Conservation (phyloP, 2,329 filamentous ascomycete genomes). For the Karstenula rhodostoma region DNA sequence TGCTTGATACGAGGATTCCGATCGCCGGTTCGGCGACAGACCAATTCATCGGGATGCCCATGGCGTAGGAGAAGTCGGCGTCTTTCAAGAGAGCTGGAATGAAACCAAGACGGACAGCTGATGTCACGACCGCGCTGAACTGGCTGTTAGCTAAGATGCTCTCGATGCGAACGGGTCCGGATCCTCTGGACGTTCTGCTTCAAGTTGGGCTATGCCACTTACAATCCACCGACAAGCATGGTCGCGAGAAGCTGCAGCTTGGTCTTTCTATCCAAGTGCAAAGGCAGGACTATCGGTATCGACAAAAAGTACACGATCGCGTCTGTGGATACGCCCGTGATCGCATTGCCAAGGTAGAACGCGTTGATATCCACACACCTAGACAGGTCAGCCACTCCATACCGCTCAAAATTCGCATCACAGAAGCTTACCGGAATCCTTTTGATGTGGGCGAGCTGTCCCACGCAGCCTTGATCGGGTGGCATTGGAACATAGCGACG, state of each 20-base stretch:
- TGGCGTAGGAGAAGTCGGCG: slow-evolving; percentile 26
- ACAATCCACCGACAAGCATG: slow-evolving; percentile 34
- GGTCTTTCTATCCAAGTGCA: slow-evolving; percentile 30
- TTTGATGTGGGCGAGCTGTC: slow-evolving; percentile 22
- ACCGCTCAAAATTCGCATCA: not conserved
- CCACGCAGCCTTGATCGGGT: slow-evolving; percentile 32
- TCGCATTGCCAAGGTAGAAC: slow-evolving; percentile 36
- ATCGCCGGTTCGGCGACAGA: slow-evolving; percentile 28
- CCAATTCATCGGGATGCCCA: slow-evolving; percentile 32
- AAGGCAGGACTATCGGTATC: slow-evolving; percentile 28
- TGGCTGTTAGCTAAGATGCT: slow-evolving; percentile 1
- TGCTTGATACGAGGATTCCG: slow-evolving; percentile 28
- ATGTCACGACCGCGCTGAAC: slow-evolving; percentile 28
- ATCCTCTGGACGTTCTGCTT: not conserved
- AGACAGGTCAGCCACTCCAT: not conserved
- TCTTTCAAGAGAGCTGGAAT: slow-evolving; percentile 26
- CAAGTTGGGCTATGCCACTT: slow-evolving; percentile 15
- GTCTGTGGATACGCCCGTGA: slow-evolving; percentile 31
- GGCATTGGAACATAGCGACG: slow-evolving; percentile 32
- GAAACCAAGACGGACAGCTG: slow-evolving; percentile 30
- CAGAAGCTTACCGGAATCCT: slow-evolving; percentile 17
- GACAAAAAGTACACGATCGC: slow-evolving; percentile 33
- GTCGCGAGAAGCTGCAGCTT: slow-evolving; percentile 28
- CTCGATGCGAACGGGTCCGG: not conserved
- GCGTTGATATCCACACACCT: slow-evolving; percentile 35